Base-by-base conservation (phyloP, 768 basidiomycete species). In the Kondoa subrosea region DNA sequence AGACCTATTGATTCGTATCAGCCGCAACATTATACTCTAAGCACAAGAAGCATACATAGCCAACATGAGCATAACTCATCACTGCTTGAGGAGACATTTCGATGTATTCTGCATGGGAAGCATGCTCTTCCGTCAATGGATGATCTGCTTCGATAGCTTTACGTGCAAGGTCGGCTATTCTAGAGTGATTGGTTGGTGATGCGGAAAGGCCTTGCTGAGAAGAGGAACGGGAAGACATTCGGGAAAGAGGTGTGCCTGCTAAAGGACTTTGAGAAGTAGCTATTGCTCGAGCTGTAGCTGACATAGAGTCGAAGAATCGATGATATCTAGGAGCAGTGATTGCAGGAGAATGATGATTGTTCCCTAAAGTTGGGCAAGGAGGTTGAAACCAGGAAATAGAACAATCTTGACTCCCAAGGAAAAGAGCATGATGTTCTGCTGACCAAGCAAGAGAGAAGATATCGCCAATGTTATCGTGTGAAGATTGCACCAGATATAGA, bases 41-140 rank as follows among this genome's bases (percentile, higher is more conserved):
- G 14, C 81, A 72, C 17, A 84, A 76, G 16, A 80, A 78, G 84
- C 93, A 92, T 15, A 96, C 82, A 74, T 97, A 97, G 8, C 93
- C 93, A 75, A 85, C 92, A 77, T 97, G 93, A 1, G 91, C 93
- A 0, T 89, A 88, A 72, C 88, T 85, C 30, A 91, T 80, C 32
- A 91, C 85, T 21, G 21, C 29, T 25, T 25, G 14, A 34, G 4
- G 65, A 34, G n/a, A 67, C 50, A 27, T 67, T 34, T 50, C 34
- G 29, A 65, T 27, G 29, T 30, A 32, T 66, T 62, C 67, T 61
- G 57, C 31, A 59, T n/a, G 15, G 4, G 21, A 31, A 4, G 31
- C 32, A 30, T 16, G 25, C 31, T 64, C 64, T 34, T n/a, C 26
- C 21, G 60, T 4, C 15, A 66, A 16, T 62, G 25, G 25, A 25